Conservation (phyloP, 148 eudicot genomes). For the Rhododendron ferrugineum region DNA sequence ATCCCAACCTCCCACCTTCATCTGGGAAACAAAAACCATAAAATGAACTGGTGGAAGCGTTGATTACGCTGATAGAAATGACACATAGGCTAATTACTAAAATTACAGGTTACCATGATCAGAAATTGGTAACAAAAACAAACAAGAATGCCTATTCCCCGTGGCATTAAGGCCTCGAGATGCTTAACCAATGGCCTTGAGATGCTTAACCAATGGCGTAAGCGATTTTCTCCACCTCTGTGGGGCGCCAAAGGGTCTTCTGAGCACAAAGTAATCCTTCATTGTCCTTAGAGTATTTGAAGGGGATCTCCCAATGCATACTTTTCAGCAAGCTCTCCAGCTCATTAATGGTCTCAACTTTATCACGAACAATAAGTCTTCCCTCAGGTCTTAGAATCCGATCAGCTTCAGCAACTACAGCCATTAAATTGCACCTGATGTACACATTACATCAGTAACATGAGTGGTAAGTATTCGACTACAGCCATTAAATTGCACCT, state of each 20-base stretch:
- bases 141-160: constrained; percentile 4
- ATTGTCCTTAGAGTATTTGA: constrained; percentile 41
- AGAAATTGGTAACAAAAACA: neutral
- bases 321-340: constrained; percentile 42
- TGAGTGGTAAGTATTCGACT: neutral
- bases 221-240: constrained; percentile 20
- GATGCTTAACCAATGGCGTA: constrained; percentile 32
- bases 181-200: neutral
- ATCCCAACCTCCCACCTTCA: neutral
- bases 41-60: neutral
- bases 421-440: constrained; percentile 39
- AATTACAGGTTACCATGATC: constrained; percentile 4
- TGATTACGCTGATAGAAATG: neutral
- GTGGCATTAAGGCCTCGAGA: constrained; percentile 10
- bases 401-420: constrained; percentile 46
- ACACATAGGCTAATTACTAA: neutral
- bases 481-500: constrained; percentile 43
- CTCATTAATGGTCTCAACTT: constrained; percentile 25
- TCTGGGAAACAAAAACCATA: constrained; percentile 3
- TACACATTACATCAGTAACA: neutral
- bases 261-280: constrained; percentile 47
- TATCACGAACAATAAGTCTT: constrained; percentile 48
- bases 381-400: constrained; percentile 57
- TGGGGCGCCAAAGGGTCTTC: constrained; percentile 55
- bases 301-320: constrained; percentile 45